Base-by-base conservation (phyloP, 495 filamentous ascomycete species). In the Penicillium riverlandense region DNA sequence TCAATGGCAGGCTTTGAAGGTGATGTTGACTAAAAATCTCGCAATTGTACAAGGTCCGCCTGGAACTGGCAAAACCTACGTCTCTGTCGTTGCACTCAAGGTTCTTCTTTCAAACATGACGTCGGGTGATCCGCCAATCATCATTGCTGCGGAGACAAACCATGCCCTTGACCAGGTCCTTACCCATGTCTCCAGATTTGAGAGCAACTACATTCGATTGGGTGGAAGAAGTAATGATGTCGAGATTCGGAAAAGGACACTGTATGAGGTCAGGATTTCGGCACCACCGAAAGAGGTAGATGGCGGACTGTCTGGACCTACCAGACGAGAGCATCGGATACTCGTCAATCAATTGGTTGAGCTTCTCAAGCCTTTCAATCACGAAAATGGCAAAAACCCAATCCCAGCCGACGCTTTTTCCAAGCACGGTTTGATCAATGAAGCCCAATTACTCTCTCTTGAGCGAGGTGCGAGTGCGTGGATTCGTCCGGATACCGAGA, bases 151-250 rank as follows among this genome's bases (percentile, higher is more conserved):
- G 16, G 86, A 96, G 50, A 96, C 91, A 3, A 98, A 98, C 47
- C 90, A 98, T 62, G 91, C 92, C 0, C 62, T 96, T 1, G 91
- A 96, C 52, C 92, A 96, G 54, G 63, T 96, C 1, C 70, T 98
- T 11, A 66, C 65, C 4, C 79, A 84, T 38, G 65, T 95, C 14
- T 70, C 84, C 1, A 44, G 66, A 2, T 81, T 83, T 40, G 86
- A 86, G 40, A 65, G 69, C 1, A 71, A 81, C 5, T 82, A 90
- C 41, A 67, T 91, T 34, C 85, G 91, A 7, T 66, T 97, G 12
- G 91, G 91, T n/a, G 79, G 81, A 6, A 75, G 87, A 50, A 80
- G 74, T n/a, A 83, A 74, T 6, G 84, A 85, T 43, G 62, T 72
- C 10, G 72, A 77, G 0, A 69, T 80, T 11, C 82, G 90, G 51